Evolutionary conservation across 2,329 filamentous ascomycete species (phyloP).

Genomic region (Aphanoascus verrucosus): DNA sequence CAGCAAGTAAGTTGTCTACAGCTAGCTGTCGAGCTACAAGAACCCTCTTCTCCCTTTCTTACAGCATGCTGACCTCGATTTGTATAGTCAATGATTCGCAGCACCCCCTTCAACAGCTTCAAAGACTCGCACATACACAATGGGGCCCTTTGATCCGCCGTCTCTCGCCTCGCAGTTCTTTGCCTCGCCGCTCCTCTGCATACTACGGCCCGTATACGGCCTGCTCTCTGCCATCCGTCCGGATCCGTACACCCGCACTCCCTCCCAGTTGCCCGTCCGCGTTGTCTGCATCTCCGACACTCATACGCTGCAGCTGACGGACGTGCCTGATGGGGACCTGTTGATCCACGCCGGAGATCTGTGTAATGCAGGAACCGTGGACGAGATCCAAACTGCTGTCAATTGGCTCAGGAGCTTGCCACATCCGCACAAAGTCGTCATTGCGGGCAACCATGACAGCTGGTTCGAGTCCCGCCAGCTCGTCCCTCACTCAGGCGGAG

Average conservation of each 20-base stretch:
- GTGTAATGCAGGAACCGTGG: constrained; percentile 58
- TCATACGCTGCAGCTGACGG: constrained; percentile 48
- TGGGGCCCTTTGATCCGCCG: constrained; percentile 41
- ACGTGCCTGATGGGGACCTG: constrained; percentile 61
- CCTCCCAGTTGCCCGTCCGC: constrained; percentile 48
- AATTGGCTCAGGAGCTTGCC: constrained; percentile 69
- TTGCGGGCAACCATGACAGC: constrained; percentile 82
- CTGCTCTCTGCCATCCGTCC: constrained; percentile 59
- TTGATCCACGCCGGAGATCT: constrained; percentile 86
- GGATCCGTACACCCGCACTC: constrained; percentile 47
- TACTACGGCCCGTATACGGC: constrained; percentile 53
- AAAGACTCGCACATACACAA: constrained; percentile 11
- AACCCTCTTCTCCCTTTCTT: too few relatives aligned
- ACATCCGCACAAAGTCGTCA: constrained; percentile 68
- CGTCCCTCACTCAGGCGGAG: constrained; percentile 22
- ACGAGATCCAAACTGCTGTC: constrained; percentile 68
- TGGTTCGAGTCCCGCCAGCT: constrained; percentile 57
- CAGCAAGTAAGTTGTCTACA: too few relatives aligned
- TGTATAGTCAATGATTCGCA: too few relatives aligned
- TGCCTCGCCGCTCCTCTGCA: constrained; percentile 55
- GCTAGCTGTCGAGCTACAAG: too few relatives aligned
- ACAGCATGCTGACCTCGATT: too few relatives aligned
- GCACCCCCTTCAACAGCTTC: too few relatives aligned
- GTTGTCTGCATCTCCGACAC: constrained; percentile 89
- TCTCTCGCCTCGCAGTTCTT: constrained; percentile 53